Conservation (phyloP, 2,329 filamentous ascomycete genomes). For the Ophidiomyces ophidiicola region DNA sequence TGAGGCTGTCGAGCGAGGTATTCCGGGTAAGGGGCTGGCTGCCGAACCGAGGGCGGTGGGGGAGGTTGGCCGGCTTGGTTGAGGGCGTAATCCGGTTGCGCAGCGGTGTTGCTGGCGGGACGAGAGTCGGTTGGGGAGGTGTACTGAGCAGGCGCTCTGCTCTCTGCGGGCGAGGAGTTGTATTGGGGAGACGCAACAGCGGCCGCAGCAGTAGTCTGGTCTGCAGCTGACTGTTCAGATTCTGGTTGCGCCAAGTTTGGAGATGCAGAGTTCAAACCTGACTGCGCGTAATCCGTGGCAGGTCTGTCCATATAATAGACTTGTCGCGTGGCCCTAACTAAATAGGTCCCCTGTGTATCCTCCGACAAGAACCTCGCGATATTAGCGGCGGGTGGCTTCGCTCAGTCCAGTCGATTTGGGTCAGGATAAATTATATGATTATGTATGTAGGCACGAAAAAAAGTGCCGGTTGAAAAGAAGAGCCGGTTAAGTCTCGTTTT, state of each 20-base stretch:
- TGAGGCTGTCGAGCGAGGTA: constrained; percentile 63
- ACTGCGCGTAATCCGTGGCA: constrained; percentile 68
- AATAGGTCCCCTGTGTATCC: constrained; percentile 9
- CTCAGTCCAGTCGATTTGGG: constrained; percentile 12
- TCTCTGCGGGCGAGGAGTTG: constrained; percentile 28
- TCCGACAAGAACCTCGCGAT: constrained; percentile 12
- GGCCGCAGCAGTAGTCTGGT: constrained; percentile 66
- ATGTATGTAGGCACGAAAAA: constrained; percentile 4
- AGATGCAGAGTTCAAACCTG: constrained; percentile 62
- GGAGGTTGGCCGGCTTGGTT: constrained; percentile 56
- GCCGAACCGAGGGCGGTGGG: constrained; percentile 13
- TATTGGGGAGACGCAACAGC: constrained; percentile 22
- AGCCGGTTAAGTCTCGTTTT: no score
- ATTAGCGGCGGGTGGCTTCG: constrained; percentile 11
- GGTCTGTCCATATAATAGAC: constrained; percentile 41
- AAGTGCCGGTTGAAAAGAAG: constrained; percentile 7
- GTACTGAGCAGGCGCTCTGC: constrained; percentile 49
- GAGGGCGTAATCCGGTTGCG: constrained; percentile 75
- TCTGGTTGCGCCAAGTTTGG: constrained; percentile 44
- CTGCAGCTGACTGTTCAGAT: constrained; percentile 78
- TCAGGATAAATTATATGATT: constrained; percentile 6
- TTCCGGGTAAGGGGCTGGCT: constrained; percentile 52
- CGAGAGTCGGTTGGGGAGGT: constrained; percentile 69
- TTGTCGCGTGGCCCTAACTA: constrained; percentile 11
- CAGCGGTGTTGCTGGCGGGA: constrained; percentile 53